Base-by-base conservation (phyloP, 148 eudicot species). In the Rhododendron simsii region DNA sequence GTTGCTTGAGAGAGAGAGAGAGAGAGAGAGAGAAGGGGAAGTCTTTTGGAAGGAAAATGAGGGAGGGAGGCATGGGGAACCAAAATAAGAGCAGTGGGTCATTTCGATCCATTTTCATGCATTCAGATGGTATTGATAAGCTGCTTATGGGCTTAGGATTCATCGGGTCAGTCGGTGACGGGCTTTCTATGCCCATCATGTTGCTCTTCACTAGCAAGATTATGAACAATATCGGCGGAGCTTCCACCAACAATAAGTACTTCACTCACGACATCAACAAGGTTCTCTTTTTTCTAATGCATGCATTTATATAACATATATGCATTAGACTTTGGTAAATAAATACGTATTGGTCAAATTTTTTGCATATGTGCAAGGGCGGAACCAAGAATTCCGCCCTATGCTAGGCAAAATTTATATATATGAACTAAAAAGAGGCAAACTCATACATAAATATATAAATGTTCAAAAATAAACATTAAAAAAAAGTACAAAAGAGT, bases 151-250 rank as follows among this genome's bases (percentile, higher is more conserved):
- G 69, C 10, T 44, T 93, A 10, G 98, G 97, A 0, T 73, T 93
- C 21, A 63, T 95, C 80, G 96, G 97, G 28, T 87, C 96, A 57
- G 33, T 94, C 15, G 94, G 93, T 47, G 98, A 94, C 85, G 97
- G 98, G 15, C 20, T 93, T 47, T 90, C 95, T 74, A 88, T 94
- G 85, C 98, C 98, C 2, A 85, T 86, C 44, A 89, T 91, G 50
- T 83, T 95, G 57, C 77, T 87, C 30, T 77, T 92, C 51, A 88
- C 93, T 44, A 89, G 93, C 91, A 91, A 87, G 89, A 87, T 95
- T 81, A 90, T 95, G 95, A 94, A 95, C 85, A 87, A 89, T 83
- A 90, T 95, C 85, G 98, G 98, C 18, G 86, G 16, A 9, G 78
- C 89, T 55, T 79, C 86, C 35, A 20, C 26, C 28, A 2, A 84